Conservation (phyloP, 345 rosid species). For the Balakata baccata region DNA sequence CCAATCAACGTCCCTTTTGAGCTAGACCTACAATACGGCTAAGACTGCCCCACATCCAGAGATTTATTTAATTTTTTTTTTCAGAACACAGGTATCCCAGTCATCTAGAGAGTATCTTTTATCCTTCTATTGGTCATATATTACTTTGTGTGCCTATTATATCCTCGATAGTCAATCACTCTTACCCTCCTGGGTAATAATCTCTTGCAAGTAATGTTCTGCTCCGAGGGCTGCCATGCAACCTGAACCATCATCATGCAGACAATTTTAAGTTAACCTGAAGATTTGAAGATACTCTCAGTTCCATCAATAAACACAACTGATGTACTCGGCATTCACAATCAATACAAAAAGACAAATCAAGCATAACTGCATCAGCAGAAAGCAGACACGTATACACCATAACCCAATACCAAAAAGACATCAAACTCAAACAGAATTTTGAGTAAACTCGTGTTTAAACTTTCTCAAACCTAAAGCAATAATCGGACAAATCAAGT, state of each 20-base stretch:
- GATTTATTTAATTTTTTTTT: no score
- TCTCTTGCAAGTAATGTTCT: slow-evolving; percentile 85
- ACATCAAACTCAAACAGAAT: neutral
- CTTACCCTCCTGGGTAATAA: slow-evolving; percentile 61
- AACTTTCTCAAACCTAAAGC: neutral
- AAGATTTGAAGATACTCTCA: no score
- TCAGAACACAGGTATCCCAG: no score
- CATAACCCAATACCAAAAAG: neutral
- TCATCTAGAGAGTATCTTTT: no score
- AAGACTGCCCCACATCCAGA: no score
- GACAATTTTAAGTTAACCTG: neutral
- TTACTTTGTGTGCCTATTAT: neutral
- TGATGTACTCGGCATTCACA: neutral
- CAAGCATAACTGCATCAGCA: neutral
- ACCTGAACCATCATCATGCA: slow-evolving; percentile 46
- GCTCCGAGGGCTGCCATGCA: slow-evolving; percentile 99
- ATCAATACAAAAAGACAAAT: neutral
- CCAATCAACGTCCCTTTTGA: no score
- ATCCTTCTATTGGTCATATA: no score
- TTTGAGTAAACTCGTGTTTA: neutral
- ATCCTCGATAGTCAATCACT: slow-evolving; percentile 42
- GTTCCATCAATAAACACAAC: no score
- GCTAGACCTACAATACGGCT: no score
- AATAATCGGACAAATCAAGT: neutral
- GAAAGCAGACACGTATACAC: neutral